Evolutionary conservation across 2,329 filamentous ascomycete genomes (phyloP).

Genomic region (Colletotrichum brevisporum): DNA sequence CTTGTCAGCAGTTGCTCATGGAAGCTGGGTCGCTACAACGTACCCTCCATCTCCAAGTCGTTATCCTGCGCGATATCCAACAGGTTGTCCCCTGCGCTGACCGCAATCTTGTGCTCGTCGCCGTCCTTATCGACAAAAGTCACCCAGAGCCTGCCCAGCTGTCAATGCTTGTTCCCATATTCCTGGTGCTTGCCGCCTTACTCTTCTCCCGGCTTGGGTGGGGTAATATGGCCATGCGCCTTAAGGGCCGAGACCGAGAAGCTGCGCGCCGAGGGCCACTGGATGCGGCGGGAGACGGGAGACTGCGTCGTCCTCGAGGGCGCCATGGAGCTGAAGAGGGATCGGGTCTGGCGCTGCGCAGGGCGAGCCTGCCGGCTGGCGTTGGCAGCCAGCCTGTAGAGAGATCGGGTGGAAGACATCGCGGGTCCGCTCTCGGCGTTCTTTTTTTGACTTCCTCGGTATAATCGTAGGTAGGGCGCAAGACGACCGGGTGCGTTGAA

Average conservation of each 20-base stretch:
- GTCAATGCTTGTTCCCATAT: neutral
- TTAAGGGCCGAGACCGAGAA: slow-evolving; percentile 76
- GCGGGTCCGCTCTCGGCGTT: slow-evolving; percentile 22
- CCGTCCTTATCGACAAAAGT: slow-evolving; percentile 96
- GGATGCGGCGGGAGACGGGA: slow-evolving; percentile 6
- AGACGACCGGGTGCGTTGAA: neutral
- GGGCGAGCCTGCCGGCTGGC: slow-evolving; percentile 49
- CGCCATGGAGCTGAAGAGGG: slow-evolving; percentile 1
- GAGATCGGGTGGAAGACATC: slow-evolving; percentile 35
- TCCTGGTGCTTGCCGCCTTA: slow-evolving; percentile 59
- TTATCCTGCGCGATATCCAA: slow-evolving; percentile 95
- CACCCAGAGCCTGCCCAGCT: slow-evolving; percentile 77
- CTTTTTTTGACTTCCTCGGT: slow-evolving; percentile 6
- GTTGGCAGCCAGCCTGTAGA: slow-evolving; percentile 50
- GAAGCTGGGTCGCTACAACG: slow-evolving; percentile 38
- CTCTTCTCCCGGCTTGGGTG: slow-evolving; percentile 94
- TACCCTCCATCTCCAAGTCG: slow-evolving; percentile 96
- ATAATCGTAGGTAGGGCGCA: neutral
- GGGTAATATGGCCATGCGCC: slow-evolving; percentile 83
- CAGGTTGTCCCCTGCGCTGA: slow-evolving; percentile 90
- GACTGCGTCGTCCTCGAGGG: slow-evolving; percentile 13
- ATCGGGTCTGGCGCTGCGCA: slow-evolving; percentile 40
- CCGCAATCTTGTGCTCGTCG: slow-evolving; percentile 80
- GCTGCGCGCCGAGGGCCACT: slow-evolving; percentile 51
- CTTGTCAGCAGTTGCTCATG: neutral